A percentile compares a stretch with the other conserved stretches of the same genome.
phyloP scores from a whole-genome alignment of 345 rosid genomes.

The Chamaenerion angustifolium region DNA sequence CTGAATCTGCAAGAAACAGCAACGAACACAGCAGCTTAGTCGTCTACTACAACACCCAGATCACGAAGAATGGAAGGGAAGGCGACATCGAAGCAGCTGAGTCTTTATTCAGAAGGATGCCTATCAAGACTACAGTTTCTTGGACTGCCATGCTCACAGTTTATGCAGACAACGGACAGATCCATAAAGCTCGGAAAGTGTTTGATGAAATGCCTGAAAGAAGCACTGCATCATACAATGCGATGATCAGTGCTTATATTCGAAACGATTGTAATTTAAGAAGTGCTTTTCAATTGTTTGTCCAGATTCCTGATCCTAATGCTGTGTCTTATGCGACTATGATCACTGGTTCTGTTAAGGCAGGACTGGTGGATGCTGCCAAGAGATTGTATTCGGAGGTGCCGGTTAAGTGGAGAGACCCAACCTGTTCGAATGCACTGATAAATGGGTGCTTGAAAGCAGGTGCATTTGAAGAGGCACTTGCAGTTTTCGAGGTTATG shows the following conservation, averaged over 20 bases:
- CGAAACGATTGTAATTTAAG: slow-evolving; percentile 28
- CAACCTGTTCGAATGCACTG: slow-evolving; percentile 58
- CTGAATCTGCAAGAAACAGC: background rate
- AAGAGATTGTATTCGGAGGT: slow-evolving; percentile 26
- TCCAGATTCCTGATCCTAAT: slow-evolving; percentile 29
- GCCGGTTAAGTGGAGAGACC: slow-evolving; percentile 44
- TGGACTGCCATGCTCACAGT: slow-evolving; percentile 79
- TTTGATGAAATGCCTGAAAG: slow-evolving; percentile 63
- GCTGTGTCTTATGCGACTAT: slow-evolving; percentile 53
- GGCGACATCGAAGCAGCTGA: slow-evolving; percentile 46
- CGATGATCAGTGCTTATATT: slow-evolving; percentile 61
- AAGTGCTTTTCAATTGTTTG: slow-evolving; percentile 32
- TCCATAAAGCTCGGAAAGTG: slow-evolving; percentile 37
- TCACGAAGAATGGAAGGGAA: slow-evolving; percentile 41
- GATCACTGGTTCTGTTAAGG: slow-evolving; percentile 55
- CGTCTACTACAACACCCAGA: slow-evolving; percentile 49
- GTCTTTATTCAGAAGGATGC: slow-evolving; percentile 42
- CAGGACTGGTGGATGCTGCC: slow-evolving; percentile 44
- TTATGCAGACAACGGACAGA: slow-evolving; percentile 37
- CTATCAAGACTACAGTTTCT: slow-evolving; percentile 38
- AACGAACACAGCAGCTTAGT: slow-evolving; percentile 13
- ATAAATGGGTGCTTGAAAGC: slow-evolving; percentile 50
- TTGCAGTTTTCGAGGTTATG: slow-evolving; percentile 43
- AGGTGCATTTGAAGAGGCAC: slow-evolving; percentile 41
- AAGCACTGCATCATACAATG: slow-evolving; percentile 47